These are phyloP conservation scores for Ustanciosporium gigantosporum DNA, from an alignment of 1,284 basidiomycete genomes.

Conservation along the genomic window DNA sequence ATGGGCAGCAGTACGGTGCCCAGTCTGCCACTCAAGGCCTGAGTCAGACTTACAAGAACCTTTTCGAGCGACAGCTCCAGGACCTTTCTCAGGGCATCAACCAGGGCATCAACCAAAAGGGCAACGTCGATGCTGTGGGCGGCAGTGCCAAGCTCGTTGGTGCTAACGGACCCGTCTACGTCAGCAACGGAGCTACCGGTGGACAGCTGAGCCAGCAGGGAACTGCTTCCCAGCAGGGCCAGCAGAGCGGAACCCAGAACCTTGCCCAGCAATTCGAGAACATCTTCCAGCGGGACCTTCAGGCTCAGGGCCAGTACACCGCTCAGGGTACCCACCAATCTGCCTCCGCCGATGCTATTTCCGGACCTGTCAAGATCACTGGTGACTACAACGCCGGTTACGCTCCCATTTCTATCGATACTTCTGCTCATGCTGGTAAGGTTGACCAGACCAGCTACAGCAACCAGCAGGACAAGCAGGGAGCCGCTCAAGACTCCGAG, in stretches of 20 bases:
- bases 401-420: constrained; percentile 11
- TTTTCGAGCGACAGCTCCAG: constrained; percentile 17
- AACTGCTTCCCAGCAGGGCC: constrained; percentile 15
- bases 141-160: constrained; percentile 20
- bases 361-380: constrained; percentile 14
- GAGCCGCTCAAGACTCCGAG: constrained; percentile 11
- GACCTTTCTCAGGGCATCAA: constrained; percentile 18
- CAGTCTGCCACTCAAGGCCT: constrained; percentile 26
- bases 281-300: constrained; percentile 17
- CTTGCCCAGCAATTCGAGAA: constrained; percentile 11
- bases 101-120: constrained; percentile 28
- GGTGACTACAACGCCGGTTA: constrained; percentile 8
- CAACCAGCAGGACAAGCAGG: constrained; percentile 17
- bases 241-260: constrained; percentile 26
- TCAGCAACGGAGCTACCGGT: constrained; percentile 14
- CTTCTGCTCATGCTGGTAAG: constrained; percentile 12
- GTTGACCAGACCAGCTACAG: constrained; percentile 13
- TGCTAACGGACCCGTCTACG: constrained; percentile 10
- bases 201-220: constrained; percentile 18
- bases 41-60: constrained; percentile 10
- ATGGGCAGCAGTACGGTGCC: constrained; percentile 11
- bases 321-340: constrained; percentile 17
- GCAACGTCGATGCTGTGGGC: constrained; percentile 15
- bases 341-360: constrained; percentile 13
- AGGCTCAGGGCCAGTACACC: constrained; percentile 16